Percentiles rank a stretch among this genome's conserved stretches.
Conservation (phyloP, 2,329 filamentous ascomycete species). For the Reticulascus tulasneorum region DNA sequence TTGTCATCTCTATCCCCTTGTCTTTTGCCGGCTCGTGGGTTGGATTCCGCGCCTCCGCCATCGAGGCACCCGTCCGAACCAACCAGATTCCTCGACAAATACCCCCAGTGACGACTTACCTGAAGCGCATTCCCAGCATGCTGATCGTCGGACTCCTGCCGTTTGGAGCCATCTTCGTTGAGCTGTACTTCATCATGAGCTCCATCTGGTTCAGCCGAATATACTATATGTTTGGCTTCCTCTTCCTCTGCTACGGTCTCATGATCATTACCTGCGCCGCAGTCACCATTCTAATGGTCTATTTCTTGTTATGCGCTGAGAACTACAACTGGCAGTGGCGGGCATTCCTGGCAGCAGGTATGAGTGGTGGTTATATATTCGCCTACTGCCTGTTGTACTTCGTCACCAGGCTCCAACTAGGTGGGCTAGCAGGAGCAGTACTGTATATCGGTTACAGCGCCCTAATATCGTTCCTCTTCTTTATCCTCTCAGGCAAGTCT, state of each 20-base stretch:
- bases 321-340: slow-evolving; percentile 99
- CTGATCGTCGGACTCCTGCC: slow-evolving; percentile 88
- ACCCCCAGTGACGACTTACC: slow-evolving; percentile 76
- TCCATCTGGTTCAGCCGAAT: slow-evolving; percentile 98
- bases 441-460: slow-evolving; percentile 92
- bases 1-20: slow-evolving; percentile 89
- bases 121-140: slow-evolving; percentile 84
- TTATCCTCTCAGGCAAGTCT: slow-evolving; percentile 83
- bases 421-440: slow-evolving; percentile 79
- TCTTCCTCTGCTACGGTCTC: slow-evolving; percentile 94
- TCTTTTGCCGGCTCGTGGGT: slow-evolving; percentile 90
- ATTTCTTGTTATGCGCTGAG: slow-evolving; percentile 92
- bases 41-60: slow-evolving; percentile 71
- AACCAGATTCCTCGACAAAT: slow-evolving; percentile 99
- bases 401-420: slow-evolving; percentile 80
- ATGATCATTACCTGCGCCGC: slow-evolving; percentile 95
- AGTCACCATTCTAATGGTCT: slow-evolving; percentile 90
- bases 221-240: slow-evolving; percentile 99
- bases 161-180: slow-evolving; percentile 95
- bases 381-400: slow-evolving; percentile 88
- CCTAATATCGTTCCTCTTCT: slow-evolving; percentile 85
- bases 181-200: slow-evolving; percentile 99
- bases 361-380: slow-evolving; percentile 89
- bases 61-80: slow-evolving; percentile 81
- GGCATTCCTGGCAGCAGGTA: slow-evolving; percentile 85